phyloP scores from a whole-genome alignment of 768 basidiomycete genomes.

The Suillus subluteus region DNA sequence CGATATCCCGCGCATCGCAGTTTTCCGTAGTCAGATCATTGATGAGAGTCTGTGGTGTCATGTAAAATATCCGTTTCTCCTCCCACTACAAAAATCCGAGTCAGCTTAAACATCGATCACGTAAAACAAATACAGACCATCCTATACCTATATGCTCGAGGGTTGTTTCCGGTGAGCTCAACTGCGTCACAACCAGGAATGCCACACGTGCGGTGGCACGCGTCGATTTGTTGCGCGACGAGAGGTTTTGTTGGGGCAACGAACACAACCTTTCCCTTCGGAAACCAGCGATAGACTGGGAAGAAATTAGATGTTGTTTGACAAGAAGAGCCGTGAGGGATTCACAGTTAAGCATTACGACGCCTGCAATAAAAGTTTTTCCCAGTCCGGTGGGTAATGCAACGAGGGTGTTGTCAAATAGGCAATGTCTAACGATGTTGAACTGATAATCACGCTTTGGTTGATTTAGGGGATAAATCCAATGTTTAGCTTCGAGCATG shows the following conservation, averaged over 20 bases:
- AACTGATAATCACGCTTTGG: slow-evolving; percentile 92
- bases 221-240: slow-evolving; percentile 92
- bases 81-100: slow-evolving; percentile 57
- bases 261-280: slow-evolving; percentile 90
- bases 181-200: slow-evolving; percentile 86
- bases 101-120: background rate
- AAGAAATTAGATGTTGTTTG: slow-evolving; percentile 13
- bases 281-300: slow-evolving; percentile 90
- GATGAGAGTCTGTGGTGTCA: slow-evolving; percentile 93
- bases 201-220: slow-evolving; percentile 91
- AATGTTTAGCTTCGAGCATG: slow-evolving; percentile 77
- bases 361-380: slow-evolving; percentile 97
- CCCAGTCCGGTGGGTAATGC: slow-evolving; percentile 95
- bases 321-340: slow-evolving; percentile 9
- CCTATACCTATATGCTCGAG: slow-evolving; percentile 53
- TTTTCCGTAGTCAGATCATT: slow-evolving; percentile 79
- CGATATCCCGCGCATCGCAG: slow-evolving; percentile 79
- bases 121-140: slow-evolving; percentile 49
- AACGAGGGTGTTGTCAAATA: slow-evolving; percentile 93
- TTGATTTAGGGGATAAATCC: slow-evolving; percentile 90
- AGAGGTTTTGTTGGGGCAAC: slow-evolving; percentile 96
- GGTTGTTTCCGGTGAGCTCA: slow-evolving; percentile 83
- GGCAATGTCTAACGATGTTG: slow-evolving; percentile 83
- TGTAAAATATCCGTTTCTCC: slow-evolving; percentile 87
- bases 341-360: slow-evolving; percentile 93